Percentiles rank a stretch among this genome's conserved stretches.
phyloP scores from a whole-genome alignment of 345 rosid genomes.

The Gossypium turneri region DNA sequence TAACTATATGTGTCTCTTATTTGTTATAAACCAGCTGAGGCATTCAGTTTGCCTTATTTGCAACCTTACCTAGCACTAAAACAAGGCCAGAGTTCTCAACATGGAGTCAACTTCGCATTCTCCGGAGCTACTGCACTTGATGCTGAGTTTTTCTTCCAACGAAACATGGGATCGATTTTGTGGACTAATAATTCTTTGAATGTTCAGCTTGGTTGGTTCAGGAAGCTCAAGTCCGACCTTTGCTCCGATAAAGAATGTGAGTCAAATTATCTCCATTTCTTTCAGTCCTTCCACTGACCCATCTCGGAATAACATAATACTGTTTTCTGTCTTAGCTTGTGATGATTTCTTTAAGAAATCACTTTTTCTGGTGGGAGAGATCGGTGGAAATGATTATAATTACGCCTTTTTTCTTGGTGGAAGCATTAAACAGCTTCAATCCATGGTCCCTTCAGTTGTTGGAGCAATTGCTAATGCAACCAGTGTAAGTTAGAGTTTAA shows the following conservation, averaged over 20 bases:
- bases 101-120: constrained; percentile 61
- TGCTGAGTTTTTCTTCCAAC: constrained; percentile 32
- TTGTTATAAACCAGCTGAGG: constrained; percentile 47
- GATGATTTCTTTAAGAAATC: constrained; percentile 46
- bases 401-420: constrained; percentile 41
- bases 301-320: not conserved
- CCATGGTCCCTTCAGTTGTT: constrained; percentile 48
- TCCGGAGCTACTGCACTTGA: constrained; percentile 65
- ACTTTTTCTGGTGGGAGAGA: constrained; percentile 62
- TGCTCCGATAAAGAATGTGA: constrained; percentile 45
- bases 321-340: constrained; percentile 51
- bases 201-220: constrained; percentile 64
- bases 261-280: not conserved
- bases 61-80: constrained; percentile 43
- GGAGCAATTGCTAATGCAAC: constrained; percentile 37
- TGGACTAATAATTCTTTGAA: constrained; percentile 47
- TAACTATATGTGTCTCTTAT: not conserved
- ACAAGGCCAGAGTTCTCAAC: constrained; percentile 14
- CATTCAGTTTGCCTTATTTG: constrained; percentile 42
- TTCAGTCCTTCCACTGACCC: not conserved
- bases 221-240: constrained; percentile 47
- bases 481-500: constrained; percentile 38
- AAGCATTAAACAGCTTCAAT: constrained; percentile 28
- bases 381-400: constrained; percentile 76
- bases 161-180: constrained; percentile 27